Evolutionary conservation across 768 basidiomycete genomes (phyloP), one percentile per base, ranked within the genome.

Genomic region (Royoungia palumana): DNA sequence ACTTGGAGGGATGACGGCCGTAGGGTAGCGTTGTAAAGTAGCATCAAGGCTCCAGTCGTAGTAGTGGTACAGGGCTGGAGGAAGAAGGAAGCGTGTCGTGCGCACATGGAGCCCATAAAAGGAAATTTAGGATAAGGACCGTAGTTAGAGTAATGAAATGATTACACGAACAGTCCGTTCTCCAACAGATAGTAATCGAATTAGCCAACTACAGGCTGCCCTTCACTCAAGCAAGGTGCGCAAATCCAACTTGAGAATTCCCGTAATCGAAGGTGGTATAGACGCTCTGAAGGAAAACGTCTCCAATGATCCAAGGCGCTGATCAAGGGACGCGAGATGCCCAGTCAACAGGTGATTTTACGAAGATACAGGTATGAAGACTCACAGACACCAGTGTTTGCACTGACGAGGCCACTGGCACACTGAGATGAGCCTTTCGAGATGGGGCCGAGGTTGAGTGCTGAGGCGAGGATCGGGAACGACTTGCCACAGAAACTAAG

Each of bases 261-360:
- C 62, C 66, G 21, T 70, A 53, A 44, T 75, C 71, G 53, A 76
- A 76, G 2, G 55, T 53, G 12, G 73, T 70, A 49, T 74, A 79
- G 25, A 73, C 71, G n/a, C 66, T 66, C 43, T 60, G 62, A 43
- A 77, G 59, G 71, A 78, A 75, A 22, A 68, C 62, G 16, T 68
- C 67, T 2, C 70, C 69, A 7, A 70, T 22, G 21, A 68, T 50
- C 69, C 68, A 71, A 41, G 65, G 59, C 3, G 46, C 50, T 59
- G n/a, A 6, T 42, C 14, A 10, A 4, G 21, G n/a, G 17, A 74
- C 51, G 5, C 60, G 62, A 21, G 67, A 68, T 11, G 70, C 46
- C 34, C 71, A 73, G 59, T 53, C 1, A 0, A 49, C 16, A 16
- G 32, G 6, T 6, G 16, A 6, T 6, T 6, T 5, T 32, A 14